phyloP scores from a whole-genome alignment of 2,329 filamentous ascomycete genomes.

The Calycina herbarum region DNA sequence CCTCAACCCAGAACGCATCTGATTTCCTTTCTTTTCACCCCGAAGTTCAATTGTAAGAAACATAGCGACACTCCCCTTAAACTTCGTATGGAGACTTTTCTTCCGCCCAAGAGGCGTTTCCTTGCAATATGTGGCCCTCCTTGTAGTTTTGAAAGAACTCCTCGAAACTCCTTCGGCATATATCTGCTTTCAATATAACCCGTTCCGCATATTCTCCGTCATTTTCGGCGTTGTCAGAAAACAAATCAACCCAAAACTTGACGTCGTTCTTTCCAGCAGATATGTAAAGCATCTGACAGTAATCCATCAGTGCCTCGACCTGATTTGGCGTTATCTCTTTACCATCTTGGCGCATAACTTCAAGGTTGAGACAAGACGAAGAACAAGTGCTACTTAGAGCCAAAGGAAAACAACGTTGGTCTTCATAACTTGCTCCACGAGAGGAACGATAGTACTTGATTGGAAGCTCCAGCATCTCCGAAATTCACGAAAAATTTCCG shows the following conservation, averaged over 20 bases:
- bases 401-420: too few species aligned
- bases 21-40: not conserved
- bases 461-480: not conserved
- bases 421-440: not conserved
- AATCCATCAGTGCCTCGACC: not conserved
- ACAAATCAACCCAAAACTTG: not conserved
- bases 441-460: not conserved
- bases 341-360: not conserved
- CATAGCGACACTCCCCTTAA: not conserved
- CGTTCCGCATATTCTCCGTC: not conserved
- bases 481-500: not conserved
- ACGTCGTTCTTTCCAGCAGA: not conserved
- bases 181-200: not conserved
- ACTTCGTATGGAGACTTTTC: not conserved
- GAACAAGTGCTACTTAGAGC: too few species aligned
- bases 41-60: not conserved
- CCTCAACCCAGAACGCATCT: too few species aligned
- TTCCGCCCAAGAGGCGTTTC: not conserved
- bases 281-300: not conserved
- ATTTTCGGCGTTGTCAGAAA: not conserved
- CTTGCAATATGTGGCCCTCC: not conserved
- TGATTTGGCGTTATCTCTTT: not conserved
- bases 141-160: not conserved
- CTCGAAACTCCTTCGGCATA: not conserved
- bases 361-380: too few species aligned